A percentile compares a stretch with the other conserved stretches of the same genome.
These are phyloP conservation scores for Phyllostachys edulis DNA, from an alignment of 176 grass and related monocot genomes.

Conservation along the genomic window DNA sequence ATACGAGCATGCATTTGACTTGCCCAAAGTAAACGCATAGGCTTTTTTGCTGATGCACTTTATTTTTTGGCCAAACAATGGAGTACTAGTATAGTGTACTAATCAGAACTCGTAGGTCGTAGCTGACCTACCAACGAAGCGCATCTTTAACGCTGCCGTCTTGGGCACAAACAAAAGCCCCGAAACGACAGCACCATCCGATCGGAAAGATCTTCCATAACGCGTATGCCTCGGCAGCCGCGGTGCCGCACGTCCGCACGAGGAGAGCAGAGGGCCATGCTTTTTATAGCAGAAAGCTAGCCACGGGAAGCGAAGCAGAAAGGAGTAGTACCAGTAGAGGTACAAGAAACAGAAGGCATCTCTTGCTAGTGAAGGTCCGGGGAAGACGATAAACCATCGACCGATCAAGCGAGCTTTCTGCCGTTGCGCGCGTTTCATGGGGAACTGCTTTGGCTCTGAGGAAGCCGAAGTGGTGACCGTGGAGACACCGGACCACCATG, in stretches of 20 bases:
- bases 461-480: constrained; percentile 26
- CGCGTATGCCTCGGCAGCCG: constrained; percentile 41
- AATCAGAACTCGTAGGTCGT: background rate
- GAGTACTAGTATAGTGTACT: background rate
- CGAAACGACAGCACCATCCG: background rate
- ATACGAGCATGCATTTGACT: background rate
- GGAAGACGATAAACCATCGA: background rate
- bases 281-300: constrained; percentile 26
- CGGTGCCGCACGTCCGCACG: background rate
- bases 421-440: constrained; percentile 25
- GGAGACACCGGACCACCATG: background rate
- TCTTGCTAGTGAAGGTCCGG: background rate
- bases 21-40: constrained; percentile 1
- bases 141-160: background rate
- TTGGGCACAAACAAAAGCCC: background rate
- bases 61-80: background rate
- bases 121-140: background rate
- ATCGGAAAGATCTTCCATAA: constrained; percentile 37
- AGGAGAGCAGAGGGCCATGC: background rate
- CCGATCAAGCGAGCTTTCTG: background rate
- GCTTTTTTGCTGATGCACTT: background rate
- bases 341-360: background rate
- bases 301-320: background rate
- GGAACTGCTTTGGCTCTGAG: constrained; percentile 58
- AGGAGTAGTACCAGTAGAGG: background rate